Base-by-base conservation (phyloP, 1,284 basidiomycete species). In the Vanrija sp. region DNA sequence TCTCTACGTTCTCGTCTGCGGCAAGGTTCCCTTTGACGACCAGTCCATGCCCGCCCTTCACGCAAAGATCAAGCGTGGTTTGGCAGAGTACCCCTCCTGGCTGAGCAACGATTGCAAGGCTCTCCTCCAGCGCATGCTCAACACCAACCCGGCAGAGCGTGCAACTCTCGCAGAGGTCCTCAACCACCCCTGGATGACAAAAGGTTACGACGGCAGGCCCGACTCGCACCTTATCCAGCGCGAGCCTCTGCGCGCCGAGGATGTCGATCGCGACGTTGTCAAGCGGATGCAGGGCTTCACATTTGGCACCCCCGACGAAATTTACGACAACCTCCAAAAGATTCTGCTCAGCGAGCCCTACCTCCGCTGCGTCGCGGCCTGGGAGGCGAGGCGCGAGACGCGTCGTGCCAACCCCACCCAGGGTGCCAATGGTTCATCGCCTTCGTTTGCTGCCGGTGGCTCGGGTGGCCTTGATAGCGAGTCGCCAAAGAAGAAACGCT, bases 1-100 rank as follows among this genome's bases (percentile, higher is more conserved):
- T 8, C 83, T 98, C 10, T 98, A 98, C 69, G 94, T 97, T 14
- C 82, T 98, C 46, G 93, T 98, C 0, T 98, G 94, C 73, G 96
- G 95, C 51, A 98, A 96, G 78, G 95, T 98, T 1, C 95, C 95
- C 0, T 98, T 98, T 71, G 95, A 99, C 72, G 96, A 99, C 74
- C 93, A 98, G 78, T 93, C 88, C 71, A 98, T 98, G 95, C 96
- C 95, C 3, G 95, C 94, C 0, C 79, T 98, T 49, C 96, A 98
- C 73, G 95, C 95, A 42, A 98, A 98, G 80, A 98, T 99, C 79
- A 99, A 98, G 77, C 85, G 93, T 3, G 95, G 96, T 1, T 79
- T 94, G 44, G 94, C 97, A 46, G 95, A 98, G 72, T 98, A 98
- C 71, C 95, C 95, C 0, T 88, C 90, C 9, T 98, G 95, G 95